Percentiles rank a stretch among this genome's conserved stretches.
These are phyloP conservation scores for Pyrenochaeta sp. DNA, from an alignment of 2,329 filamentous ascomycete genomes.

Conservation along the genomic window DNA sequence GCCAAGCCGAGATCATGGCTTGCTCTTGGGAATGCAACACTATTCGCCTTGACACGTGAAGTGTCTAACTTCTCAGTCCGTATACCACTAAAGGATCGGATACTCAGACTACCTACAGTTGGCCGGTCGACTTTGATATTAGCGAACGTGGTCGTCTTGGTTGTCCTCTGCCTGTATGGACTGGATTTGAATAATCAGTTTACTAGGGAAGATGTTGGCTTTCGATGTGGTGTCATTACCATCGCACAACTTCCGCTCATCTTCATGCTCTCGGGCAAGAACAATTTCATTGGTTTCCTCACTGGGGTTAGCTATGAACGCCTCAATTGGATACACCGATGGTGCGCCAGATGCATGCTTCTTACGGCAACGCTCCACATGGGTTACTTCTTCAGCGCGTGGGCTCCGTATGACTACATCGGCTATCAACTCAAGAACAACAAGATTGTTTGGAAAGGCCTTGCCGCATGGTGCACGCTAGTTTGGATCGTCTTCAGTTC, in stretches of 20 bases:
- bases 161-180: conserved; percentile 65
- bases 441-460: conserved; percentile 71
- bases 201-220: conserved; percentile 65
- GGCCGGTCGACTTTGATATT: conserved; percentile 52
- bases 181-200: conserved; percentile 60
- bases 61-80: conserved; percentile 58
- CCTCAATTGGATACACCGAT: conserved; percentile 77
- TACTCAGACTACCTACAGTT: conserved; percentile 51
- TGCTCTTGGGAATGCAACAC: conserved; percentile 59
- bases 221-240: conserved; percentile 63
- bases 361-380: conserved; percentile 74
- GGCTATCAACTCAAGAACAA: conserved; percentile 67
- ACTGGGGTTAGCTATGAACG: conserved; percentile 72
- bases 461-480: conserved; percentile 72
- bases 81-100: conserved; percentile 44
- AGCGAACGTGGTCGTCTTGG: conserved; percentile 60
- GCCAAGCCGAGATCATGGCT: conserved; percentile 63
- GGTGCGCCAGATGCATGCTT: conserved; percentile 74
- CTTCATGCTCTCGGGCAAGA: conserved; percentile 64
- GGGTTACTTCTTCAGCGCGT: conserved; percentile 67
- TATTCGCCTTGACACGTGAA: conserved; percentile 64
- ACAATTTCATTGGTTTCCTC: conserved; percentile 67
- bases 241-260: conserved; percentile 64
- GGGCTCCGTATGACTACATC: conserved; percentile 68
- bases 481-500: conserved; percentile 72